Conservation (phyloP, 352 stramenopile species). For the Globisporangium abappressorium region DNA sequence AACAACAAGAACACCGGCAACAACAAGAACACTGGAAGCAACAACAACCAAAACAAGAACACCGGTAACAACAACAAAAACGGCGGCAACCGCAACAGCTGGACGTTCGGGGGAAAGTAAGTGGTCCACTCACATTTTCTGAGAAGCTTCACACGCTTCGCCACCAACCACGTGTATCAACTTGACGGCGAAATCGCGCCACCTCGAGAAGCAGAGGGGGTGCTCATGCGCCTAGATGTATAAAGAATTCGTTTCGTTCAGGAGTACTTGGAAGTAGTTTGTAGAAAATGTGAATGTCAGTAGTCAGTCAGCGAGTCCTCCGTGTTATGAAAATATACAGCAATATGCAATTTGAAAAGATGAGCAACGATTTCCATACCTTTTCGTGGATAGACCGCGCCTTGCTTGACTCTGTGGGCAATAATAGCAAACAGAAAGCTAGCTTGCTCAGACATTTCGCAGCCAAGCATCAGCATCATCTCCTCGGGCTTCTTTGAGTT, state of each 20-base stretch:
- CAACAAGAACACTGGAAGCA: neutral
- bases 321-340: no score
- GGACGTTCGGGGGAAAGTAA: slow-evolving; percentile 8
- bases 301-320: neutral
- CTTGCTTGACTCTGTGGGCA: no score
- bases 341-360: no score
- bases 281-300: slow-evolving; percentile 4
- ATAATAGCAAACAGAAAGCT: no score
- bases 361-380: no score
- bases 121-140: neutral
- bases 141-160: neutral
- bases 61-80: neutral
- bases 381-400: no score
- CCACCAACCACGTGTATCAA: neutral
- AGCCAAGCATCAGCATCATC: no score
- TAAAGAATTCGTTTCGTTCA: neutral
- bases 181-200: neutral
- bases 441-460: no score
- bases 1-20: slow-evolving; percentile 1
- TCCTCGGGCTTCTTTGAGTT: no score
- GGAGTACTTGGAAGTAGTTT: neutral
- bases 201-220: neutral
- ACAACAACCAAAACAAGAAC: slow-evolving; percentile 1
- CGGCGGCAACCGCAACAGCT: neutral
- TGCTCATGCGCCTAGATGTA: neutral